These are phyloP conservation scores for Neoascochyta sp. DNA, from an alignment of 2,329 filamentous ascomycete genomes.

Conservation along the genomic window DNA sequence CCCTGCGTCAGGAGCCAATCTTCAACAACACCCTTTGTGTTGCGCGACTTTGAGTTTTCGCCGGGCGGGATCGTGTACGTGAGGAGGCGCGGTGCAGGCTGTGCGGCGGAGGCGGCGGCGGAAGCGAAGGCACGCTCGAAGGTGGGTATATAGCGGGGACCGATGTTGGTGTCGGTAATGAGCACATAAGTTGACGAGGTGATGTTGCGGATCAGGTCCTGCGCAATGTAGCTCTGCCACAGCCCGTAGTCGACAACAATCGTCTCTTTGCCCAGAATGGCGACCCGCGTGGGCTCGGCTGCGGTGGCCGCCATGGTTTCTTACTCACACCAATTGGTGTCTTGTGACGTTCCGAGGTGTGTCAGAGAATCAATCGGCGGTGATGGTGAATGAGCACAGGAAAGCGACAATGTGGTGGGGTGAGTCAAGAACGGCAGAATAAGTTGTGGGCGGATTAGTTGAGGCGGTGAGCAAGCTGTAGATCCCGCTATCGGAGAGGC, in stretches of 20 bases:
- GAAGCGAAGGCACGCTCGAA: slow-evolving; percentile 67
- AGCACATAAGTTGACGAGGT: slow-evolving; percentile 90
- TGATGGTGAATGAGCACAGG: no score
- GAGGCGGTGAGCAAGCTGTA: no score
- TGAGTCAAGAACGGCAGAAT: no score
- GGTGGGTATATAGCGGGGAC: slow-evolving; percentile 70
- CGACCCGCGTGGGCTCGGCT: slow-evolving; percentile 59
- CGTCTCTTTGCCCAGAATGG: slow-evolving; percentile 81
- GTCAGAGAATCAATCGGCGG: no score
- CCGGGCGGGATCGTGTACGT: slow-evolving; percentile 89
- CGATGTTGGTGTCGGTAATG: slow-evolving; percentile 93
- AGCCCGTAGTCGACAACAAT: slow-evolving; percentile 91
- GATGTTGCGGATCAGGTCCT: slow-evolving; percentile 74
- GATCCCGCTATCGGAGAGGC: no score
- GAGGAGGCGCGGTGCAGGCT: slow-evolving; percentile 62
- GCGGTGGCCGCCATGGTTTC: slow-evolving; percentile 28
- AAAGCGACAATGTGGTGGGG: no score
- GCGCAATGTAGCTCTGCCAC: slow-evolving; percentile 76
- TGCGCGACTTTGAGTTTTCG: slow-evolving; percentile 87
- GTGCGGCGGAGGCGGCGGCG: slow-evolving; percentile 38
- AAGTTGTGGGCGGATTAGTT: no score
- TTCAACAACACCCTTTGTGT: slow-evolving; percentile 92
- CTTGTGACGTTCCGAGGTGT: no score
- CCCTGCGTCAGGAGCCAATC: slow-evolving; percentile 92
- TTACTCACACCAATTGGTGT: slow-evolving; percentile 4